Evolutionary conservation across 257 asterid genomes (phyloP), one percentile per base, ranked within the genome.

Genomic region (Sherardia arvensis): DNA sequence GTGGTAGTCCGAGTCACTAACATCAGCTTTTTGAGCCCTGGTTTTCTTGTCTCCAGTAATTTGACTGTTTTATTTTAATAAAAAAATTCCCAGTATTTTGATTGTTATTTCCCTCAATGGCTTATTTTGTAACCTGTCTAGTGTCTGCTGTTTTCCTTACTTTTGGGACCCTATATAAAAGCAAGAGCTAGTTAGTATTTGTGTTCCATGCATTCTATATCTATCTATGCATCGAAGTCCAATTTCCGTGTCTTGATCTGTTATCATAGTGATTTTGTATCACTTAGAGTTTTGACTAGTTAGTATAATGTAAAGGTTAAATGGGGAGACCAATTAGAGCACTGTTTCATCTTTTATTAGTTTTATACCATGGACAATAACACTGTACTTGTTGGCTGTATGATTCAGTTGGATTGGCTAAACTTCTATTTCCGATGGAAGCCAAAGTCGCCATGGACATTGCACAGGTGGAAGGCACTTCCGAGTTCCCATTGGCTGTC

Each of bases 401-500:
- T 32, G 53, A 66, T 71, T 63, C 91, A 92, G 97, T 92, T 85
- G 85, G 86, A 34, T 64, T 92, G 83, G 98, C 98, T 69, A 85
- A 77, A 65, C 83, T 83, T 74, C 80, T 88, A 17, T 92, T 92
- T 70, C 98, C 98, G 26, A 81, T 76, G 77, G 96, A 91, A 84
- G 96, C 98, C 45, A 81, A 78, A 69, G 95, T 91, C 70, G 96
- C 96, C 72, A 91, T 92, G 97, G 98, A 88, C 68, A 92, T 92
- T 68, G 95, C 97, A 81, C 95, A 85, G 77, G 98, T 88, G 71
- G 98, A 85, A 59, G 95, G 82, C 71, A 85, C 95, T 26, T 79
- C 85, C 7, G 87, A 82, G 62, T 78, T 74, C 75, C 81, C 77
- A 30, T 79, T 86, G 51, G 76, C 69, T 56, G 71, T 79, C 74